These are phyloP conservation scores for Saitozyma sp. DNA, from an alignment of 768 basidiomycete species.

Conservation along the genomic window DNA sequence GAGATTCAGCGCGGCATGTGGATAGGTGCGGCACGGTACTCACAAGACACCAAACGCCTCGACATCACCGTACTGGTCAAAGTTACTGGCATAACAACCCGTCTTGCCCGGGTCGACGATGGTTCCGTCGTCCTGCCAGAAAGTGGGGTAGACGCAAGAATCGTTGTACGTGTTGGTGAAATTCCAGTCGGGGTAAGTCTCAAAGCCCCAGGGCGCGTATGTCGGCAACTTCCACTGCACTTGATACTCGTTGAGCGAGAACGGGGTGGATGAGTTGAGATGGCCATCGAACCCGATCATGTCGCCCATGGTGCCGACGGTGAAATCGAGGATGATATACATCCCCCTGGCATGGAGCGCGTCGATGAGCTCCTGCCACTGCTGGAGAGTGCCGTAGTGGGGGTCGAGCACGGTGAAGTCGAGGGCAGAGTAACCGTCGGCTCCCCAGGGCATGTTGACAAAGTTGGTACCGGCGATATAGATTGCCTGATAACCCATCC, in stretches of 20 bases:
- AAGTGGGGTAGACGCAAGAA: conserved; percentile 71
- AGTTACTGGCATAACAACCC: conserved; percentile 79
- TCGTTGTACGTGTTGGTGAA: conserved; percentile 68
- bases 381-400: conserved; percentile 80
- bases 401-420: conserved; percentile 89
- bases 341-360: conserved; percentile 76
- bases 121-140: conserved; percentile 77
- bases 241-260: conserved; percentile 70
- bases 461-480: conserved; percentile 93
- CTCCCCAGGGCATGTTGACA: conserved; percentile 95
- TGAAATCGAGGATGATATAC: conserved; percentile 93
- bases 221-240: conserved; percentile 70
- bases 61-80: conserved; percentile 95
- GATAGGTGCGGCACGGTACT: conserved; percentile 56
- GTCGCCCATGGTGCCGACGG: conserved; percentile 88
- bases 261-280: conserved; percentile 78
- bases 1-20: conserved; percentile 1
- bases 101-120: conserved; percentile 61
- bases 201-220: conserved; percentile 82
- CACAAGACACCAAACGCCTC: conserved; percentile 94
- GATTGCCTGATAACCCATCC: conserved; percentile 80
- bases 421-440: conserved; percentile 91
- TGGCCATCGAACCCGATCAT: conserved; percentile 73
- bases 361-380: conserved; percentile 76
- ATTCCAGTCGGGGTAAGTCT: conserved; percentile 79